Base-by-base conservation (phyloP, 1,284 basidiomycete genomes). In the Trichosporon faecale region DNA sequence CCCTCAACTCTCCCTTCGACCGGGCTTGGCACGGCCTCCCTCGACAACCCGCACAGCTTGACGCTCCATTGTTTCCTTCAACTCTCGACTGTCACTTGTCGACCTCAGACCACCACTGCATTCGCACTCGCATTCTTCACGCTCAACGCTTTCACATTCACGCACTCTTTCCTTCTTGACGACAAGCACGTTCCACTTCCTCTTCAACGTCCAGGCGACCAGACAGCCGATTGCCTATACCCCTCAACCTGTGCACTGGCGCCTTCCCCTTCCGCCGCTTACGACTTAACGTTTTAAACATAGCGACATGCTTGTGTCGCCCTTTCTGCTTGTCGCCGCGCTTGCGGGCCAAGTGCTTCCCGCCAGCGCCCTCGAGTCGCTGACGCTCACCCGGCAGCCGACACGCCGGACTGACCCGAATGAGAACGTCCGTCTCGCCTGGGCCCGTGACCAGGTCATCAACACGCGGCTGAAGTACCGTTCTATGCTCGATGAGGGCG, bases 381-480 rank as follows among this genome's bases (percentile, higher is more conserved):
- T 61, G 27, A 16, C 18, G 27, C 57, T 61, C 27, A 29, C 6
- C 5, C 57, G 57, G 7, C 57, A 61, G 57, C 57, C 57, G 11
- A 33, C 57, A 27, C 57, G 57, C 27, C 27, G 57, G 4, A 31
- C 12, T 16, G 18, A 31, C 57, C 57, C 57, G 8, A 29, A 61
- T 29, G 27, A 29, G 27, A 61, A 61, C 18, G 57, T 61, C 27
- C 57, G 57, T 9, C 5, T 61, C 5, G 57, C 57, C 57, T 61
- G 57, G 57, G 57, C 57, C 27, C 57, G 57, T 18, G 57, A 61
- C 29, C 57, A 61, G 57, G 57, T 61, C 57, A 33, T 61, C 57
- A 61, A 61, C 57, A 61, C 57, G 11, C 27, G 57, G 16, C 57
- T 61, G 29, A 61, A 61, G 57, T 61, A 61, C 57, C 57, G 57